These are phyloP conservation scores for Fistulifera solaris DNA, from an alignment of 108 stramenopile genomes.

Conservation along the genomic window DNA sequence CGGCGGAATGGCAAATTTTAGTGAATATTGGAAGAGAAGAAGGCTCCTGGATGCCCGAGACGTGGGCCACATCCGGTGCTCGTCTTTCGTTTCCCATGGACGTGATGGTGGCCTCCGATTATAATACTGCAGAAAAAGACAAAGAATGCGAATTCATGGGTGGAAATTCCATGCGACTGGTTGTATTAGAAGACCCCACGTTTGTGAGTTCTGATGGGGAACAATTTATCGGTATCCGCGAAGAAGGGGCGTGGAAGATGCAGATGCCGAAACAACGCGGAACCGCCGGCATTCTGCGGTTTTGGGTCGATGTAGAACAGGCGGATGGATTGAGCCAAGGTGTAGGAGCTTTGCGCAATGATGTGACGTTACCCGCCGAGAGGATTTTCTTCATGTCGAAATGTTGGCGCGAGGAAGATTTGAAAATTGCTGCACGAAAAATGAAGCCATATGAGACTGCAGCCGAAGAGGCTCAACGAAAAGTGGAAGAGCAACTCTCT, in stretches of 20 bases:
- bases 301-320: slow-evolving; percentile 33
- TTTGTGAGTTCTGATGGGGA: slow-evolving; percentile 50
- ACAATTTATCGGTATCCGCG: slow-evolving; percentile 34
- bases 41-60: slow-evolving; percentile 20
- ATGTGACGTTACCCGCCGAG: slow-evolving; percentile 30
- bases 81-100: slow-evolving; percentile 34
- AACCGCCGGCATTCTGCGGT: slow-evolving; percentile 31
- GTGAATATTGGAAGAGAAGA: slow-evolving; percentile 40
- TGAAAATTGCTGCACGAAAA: slow-evolving; percentile 19
- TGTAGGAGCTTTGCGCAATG: slow-evolving; percentile 26
- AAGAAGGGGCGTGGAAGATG: slow-evolving; percentile 48
- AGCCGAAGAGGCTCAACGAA: slow-evolving; percentile 24
- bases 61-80: slow-evolving; percentile 40
- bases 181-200: slow-evolving; percentile 24
- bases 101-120: slow-evolving; percentile 28
- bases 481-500: slow-evolving; percentile 32
- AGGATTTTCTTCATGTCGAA: slow-evolving; percentile 41
- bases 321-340: neutral
- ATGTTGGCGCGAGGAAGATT: slow-evolving; percentile 44
- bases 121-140: slow-evolving; percentile 3
- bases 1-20: slow-evolving; percentile 39
- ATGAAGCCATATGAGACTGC: slow-evolving; percentile 31
- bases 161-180: slow-evolving; percentile 12
- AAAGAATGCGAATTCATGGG: slow-evolving; percentile 15
- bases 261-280: slow-evolving; percentile 33